Evolutionary conservation across 176 grass and related monocot genomes (phyloP).

Genomic region (Bothriochloa decipiens): DNA sequence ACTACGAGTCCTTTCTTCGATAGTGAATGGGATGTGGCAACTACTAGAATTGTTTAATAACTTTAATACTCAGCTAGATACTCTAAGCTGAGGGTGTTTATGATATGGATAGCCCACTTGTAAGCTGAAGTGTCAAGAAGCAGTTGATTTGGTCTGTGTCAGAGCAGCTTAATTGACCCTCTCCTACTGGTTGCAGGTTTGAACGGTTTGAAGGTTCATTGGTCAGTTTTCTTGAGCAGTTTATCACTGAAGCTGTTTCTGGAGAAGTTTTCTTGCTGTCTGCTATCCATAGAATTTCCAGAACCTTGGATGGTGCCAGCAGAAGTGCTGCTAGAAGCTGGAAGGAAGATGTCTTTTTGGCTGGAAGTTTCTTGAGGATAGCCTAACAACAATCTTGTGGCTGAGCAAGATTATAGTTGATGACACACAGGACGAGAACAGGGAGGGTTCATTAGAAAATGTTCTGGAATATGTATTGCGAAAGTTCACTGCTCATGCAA

Average conservation of each 20-base stretch:
- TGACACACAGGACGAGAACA: neutral
- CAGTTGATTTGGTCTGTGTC: slow-evolving; percentile 12
- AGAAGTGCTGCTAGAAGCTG: neutral
- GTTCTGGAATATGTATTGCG: neutral
- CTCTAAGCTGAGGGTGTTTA: neutral
- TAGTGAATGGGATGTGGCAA: neutral
- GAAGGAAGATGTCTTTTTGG: neutral
- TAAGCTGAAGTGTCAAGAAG: neutral
- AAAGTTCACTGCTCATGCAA: neutral
- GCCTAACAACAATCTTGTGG: neutral
- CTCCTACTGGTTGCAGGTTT: slow-evolving; percentile 10
- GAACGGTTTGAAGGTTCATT: neutral
- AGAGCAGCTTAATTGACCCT: neutral
- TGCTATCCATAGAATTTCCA: neutral
- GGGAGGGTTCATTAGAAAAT: neutral
- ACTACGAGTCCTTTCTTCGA: neutral
- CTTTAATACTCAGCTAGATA: neutral
- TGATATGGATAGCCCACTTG: neutral
- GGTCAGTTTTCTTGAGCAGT: neutral
- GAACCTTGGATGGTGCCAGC: neutral
- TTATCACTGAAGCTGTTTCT: neutral
- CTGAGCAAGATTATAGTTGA: neutral
- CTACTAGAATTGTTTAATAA: neutral
- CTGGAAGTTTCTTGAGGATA: neutral
- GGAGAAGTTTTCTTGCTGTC: slow-evolving; percentile 5